phyloP scores from a whole-genome alignment of 2,329 filamentous ascomycete genomes.

The Didymellaceae sp. region DNA sequence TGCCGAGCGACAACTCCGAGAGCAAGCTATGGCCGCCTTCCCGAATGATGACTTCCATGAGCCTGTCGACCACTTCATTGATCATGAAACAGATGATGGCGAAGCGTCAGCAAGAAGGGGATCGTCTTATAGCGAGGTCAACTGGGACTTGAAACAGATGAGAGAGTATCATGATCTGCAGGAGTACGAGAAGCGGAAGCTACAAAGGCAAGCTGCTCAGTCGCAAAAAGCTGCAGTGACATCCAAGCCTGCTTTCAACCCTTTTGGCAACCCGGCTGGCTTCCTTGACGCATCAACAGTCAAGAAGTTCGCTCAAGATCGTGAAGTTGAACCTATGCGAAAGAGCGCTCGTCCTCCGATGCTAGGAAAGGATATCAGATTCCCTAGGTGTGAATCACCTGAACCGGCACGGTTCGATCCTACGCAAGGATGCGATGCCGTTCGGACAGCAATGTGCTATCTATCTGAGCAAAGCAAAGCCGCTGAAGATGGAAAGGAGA shows the following conservation, averaged over 20 bases:
- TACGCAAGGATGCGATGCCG: slow-evolving; percentile 65
- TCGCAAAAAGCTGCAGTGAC: slow-evolving; percentile 38
- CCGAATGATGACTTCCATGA: slow-evolving; percentile 73
- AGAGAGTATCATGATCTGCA: slow-evolving; percentile 74
- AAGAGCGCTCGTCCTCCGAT: slow-evolving; percentile 77
- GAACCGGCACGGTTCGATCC: slow-evolving; percentile 84
- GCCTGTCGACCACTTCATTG: slow-evolving; percentile 74
- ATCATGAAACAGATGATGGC: slow-evolving; percentile 61
- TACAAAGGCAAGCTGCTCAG: slow-evolving; percentile 40
- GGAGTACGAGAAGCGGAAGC: slow-evolving; percentile 43
- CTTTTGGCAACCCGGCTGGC: slow-evolving; percentile 51
- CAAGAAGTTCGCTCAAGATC: slow-evolving; percentile 45
- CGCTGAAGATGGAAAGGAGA: slow-evolving; percentile 55
- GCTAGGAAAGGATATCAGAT: slow-evolving; percentile 81
- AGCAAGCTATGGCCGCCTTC: slow-evolving; percentile 77
- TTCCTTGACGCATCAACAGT: slow-evolving; percentile 32
- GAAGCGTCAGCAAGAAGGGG: slow-evolving; percentile 56
- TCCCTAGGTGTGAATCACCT: slow-evolving; percentile 82
- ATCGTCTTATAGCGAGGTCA: slow-evolving; percentile 68
- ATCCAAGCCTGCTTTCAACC: slow-evolving; percentile 29
- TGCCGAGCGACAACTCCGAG: slow-evolving; percentile 79
- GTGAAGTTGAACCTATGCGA: slow-evolving; percentile 60
- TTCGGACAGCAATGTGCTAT: slow-evolving; percentile 57
- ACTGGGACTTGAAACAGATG: slow-evolving; percentile 83
- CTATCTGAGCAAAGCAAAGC: slow-evolving; percentile 57